Evolutionary conservation across 495 filamentous ascomycete genomes (phyloP), one percentile per base, ranked within the genome.

Genomic region (Aspergillus egyptiacus): DNA sequence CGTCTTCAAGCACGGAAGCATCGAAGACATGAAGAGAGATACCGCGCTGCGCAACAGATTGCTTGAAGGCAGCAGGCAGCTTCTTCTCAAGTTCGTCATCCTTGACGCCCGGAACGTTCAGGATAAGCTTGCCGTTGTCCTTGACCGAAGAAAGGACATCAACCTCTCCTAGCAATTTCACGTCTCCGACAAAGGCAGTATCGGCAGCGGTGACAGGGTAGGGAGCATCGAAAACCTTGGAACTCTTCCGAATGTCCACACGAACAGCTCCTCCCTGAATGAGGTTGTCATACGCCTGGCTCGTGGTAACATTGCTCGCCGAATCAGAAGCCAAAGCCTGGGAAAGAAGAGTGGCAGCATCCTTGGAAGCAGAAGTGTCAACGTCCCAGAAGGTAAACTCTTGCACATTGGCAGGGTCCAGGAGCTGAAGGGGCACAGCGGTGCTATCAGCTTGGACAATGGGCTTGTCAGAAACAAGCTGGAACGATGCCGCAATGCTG

Each of bases 301-400:
- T 84, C 43, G 84, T 73, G 50, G 84, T 83, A 50, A 98, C 78
- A 55, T 93, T 95, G 66, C 68, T 85, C 1, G 83, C 71, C 0
- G 83, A 84, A 59, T 93, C 85, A 35, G 73, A 71, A 8, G 90
- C 84, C 27, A 97, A 73, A 4, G 93, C 71, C 55, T 81, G 81
- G 32, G 84, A 82, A 23, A 96, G 64, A 30, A 76, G 76, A 17
- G 76, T 61, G 7, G 89, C 79, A 20, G 89, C 83, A 40, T 74
- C 72, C 33, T 70, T 74, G 27, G 83, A 79, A 1, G 67, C 64
- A 19, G 89, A 91, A 61, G 80, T 80, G 54, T 95, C 93, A 14
- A 85, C 66, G 63, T 96, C 87, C 93, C 91, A 98, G 75, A 98
- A 95, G 17, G 82, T 80, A 72, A 90, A 98, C 59, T 97, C 86